Base-by-base conservation (phyloP, 257 asterid species). In the Lycium ferocissimum region DNA sequence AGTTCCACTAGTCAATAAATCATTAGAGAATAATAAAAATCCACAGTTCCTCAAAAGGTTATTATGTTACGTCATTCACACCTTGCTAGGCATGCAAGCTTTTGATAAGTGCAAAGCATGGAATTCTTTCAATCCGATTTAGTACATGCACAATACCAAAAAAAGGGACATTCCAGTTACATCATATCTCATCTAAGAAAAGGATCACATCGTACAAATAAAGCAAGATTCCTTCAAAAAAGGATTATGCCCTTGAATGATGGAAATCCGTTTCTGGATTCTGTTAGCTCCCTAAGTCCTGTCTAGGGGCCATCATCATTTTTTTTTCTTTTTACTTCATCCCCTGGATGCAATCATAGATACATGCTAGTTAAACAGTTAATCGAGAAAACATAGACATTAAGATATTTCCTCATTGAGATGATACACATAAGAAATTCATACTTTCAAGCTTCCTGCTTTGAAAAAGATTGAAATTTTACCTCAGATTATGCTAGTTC, bases 121-220 rank as follows among this genome's bases (percentile, higher is more conserved):
- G 61, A 20, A 73, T 47, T 73, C 18, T 45, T 47, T 6, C 61
- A 73, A 73, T 73, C 40, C 38, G 8, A 73, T 47, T 47, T 45
- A 73, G 81, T 73, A 51, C 61, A 73, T 47, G n/a, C 81, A 73
- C 61, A 49, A 20, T 49, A 47, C n/a, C n/a, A 47, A 47, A 73
- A 73, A 17, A 47, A 22, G 12, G 18, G 12, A 73, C 3, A 73
- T 9, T 73, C 81, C 81, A 73, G 81, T 20, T 73, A 47, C 17
- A 47, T 73, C 59, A 6, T n/a, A 73, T 73, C 11, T 73, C 59
- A 73, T 45, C n/a, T 8, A 73, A 9, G 17, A 45, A 45, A 73
- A 45, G 40, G 59, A 73, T 73, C 61, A 20, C 12, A 1, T 47
- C 12, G 9, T 20, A 51, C 61, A 73, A 73, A 11, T 66, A 35